Evolutionary conservation across 139 green algal genomes (phyloP), one percentile per base, ranked within the genome.

Genomic region (Chlamydomonas sp.): DNA sequence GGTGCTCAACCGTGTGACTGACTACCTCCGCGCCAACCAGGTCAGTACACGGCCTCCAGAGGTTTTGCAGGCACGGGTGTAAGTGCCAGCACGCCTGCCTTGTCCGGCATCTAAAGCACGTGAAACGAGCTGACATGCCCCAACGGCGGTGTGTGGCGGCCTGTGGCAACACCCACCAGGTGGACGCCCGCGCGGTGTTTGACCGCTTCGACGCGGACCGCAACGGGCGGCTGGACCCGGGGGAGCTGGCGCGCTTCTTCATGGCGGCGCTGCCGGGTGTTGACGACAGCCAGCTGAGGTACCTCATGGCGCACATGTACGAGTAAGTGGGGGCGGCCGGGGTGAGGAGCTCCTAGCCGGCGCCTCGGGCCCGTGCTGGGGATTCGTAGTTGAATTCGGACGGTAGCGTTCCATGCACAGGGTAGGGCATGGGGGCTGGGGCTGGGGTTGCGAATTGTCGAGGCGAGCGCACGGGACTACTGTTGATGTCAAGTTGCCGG

Each of bases 301-400:
- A 79, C 69, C 86, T 90, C 64, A 72, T 90, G 63, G 63, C 61
- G 64, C 86, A 90, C 64, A 85, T 90, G 79, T 58, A 66, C 9
- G 86, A 84, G 86, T 90, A 57, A 84, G 86, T 84, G 0, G 0
- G 77, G 66, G 1, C 17, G 10, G 14, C 63, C 3, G 31, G 61
- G 63, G 31, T 61, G 78, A 31, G 20, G 63, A 31, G 31, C 74
- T 12, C 5, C n/a, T n/a, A 79, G 7, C 31, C 31, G 7, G 16
- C 71, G 71, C 16, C n/a, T 77, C 72, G 12, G 12, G 18, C 72
- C n/a, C 18, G 14, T 77, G 72, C 72, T 49, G 31, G 31, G 31
- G 31, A 49, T 49, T 49, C 31, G 31, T 49, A 49, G 31, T 49
- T 49, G 31, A 49, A 49, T 49, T 49, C 31, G 31, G 31, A 49